Conservation (phyloP, 2,329 filamentous ascomycete genomes). For the Apiospora phragmitis region DNA sequence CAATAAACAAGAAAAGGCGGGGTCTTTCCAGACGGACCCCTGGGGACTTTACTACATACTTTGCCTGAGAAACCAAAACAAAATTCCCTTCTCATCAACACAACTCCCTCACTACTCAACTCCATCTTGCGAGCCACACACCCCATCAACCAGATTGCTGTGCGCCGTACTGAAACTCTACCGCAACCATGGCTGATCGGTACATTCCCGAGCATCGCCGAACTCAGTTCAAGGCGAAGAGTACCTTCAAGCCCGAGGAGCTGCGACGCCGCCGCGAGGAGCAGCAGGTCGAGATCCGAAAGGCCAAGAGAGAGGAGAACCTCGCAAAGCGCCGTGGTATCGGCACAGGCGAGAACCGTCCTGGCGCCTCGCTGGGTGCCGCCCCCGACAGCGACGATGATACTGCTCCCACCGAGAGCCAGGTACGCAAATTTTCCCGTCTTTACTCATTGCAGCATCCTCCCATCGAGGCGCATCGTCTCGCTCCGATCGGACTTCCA, state of each 20-base stretch:
- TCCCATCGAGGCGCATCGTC: not conserved
- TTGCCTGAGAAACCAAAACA: conserved; percentile 8
- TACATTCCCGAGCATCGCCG: conserved; percentile 99
- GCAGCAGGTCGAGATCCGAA: conserved; percentile 98
- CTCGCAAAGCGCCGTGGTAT: conserved; percentile 97
- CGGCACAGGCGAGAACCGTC: conserved; percentile 74
- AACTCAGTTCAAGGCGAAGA: conserved; percentile 99
- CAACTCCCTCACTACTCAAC: not conserved
- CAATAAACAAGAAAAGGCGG: conserved; percentile 6
- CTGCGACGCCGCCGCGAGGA: conserved; percentile 97
- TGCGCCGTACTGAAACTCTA: conserved; percentile 10
- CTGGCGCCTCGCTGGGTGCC: conserved; percentile 80
- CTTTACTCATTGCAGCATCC: conserved; percentile 16
- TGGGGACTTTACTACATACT: conserved; percentile 10
- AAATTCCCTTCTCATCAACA: conserved; percentile 9
- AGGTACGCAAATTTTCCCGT: conserved; percentile 64
- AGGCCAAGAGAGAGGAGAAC: conserved; percentile 98
- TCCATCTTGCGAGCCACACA: conserved; percentile 7
- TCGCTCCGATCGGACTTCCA: conserved; percentile 8
- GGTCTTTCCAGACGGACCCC: conserved; percentile 10
- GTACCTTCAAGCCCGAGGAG: conserved; percentile 98
- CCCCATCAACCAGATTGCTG: conserved; percentile 4
- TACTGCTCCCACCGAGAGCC: conserved; percentile 87
- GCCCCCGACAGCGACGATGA: conserved; percentile 98
- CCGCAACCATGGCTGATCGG: conserved; percentile 85